A percentile compares a stretch with the other conserved stretches of the same genome.
Conservation (phyloP, 1,139 yeast genomes). For the Diutina ranongensis region DNA sequence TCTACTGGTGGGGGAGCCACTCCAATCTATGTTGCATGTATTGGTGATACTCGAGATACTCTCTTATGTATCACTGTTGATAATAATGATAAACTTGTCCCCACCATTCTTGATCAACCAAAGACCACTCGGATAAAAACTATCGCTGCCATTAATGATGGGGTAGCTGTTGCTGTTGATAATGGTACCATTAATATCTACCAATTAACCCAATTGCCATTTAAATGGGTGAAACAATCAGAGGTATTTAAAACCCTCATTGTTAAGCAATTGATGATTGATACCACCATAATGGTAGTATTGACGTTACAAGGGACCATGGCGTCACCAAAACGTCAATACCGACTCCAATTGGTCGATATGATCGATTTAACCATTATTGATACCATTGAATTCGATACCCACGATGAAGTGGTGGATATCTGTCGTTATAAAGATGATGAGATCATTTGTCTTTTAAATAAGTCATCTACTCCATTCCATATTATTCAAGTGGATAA, state of each 20-base stretch:
- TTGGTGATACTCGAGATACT: background rate
- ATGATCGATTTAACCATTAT: background rate
- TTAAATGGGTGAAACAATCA: background rate
- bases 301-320: background rate
- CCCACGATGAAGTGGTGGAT: background rate
- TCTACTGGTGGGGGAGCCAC: background rate
- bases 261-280: background rate
- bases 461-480: background rate
- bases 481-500: background rate
- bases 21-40: background rate
- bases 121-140: background rate
- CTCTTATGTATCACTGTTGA: background rate
- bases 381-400: background rate
- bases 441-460: background rate
- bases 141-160: background rate
- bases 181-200: background rate
- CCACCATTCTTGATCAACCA: background rate
- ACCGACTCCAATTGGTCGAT: background rate
- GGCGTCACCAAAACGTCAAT: background rate
- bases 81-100: background rate
- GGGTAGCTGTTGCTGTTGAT: background rate
- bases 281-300: background rate
- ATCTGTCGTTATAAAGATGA: background rate
- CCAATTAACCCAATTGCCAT: background rate
- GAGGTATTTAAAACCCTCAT: background rate